phyloP scores from a whole-genome alignment of 148 eudicot genomes.

The Rhododendron kiyosumense region DNA sequence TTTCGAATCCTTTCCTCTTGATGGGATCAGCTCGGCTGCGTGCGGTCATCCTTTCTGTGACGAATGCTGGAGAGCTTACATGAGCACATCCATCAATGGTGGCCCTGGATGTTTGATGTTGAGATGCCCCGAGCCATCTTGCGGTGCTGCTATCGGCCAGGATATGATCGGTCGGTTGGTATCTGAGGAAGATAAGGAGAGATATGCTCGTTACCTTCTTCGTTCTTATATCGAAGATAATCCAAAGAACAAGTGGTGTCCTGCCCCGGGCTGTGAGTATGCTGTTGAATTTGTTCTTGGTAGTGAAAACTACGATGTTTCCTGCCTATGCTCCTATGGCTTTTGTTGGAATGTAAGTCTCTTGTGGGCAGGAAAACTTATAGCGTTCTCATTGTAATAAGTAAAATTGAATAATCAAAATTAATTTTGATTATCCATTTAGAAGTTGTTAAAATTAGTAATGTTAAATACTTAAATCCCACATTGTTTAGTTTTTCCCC shows the following conservation, averaged over 20 bases:
- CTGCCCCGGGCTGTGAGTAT: conserved; percentile 65
- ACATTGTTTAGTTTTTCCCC: too few species aligned
- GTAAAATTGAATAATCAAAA: too few species aligned
- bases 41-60: conserved; percentile 54
- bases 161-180: conserved; percentile 41
- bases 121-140: conserved; percentile 57
- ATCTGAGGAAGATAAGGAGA: conserved; percentile 36
- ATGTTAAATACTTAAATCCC: accelerated
- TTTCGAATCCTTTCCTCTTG: conserved; percentile 18
- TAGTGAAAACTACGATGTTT: conserved; percentile 48
- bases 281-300: conserved; percentile 51
- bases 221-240: conserved; percentile 49
- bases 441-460: too few species aligned
- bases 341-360: conserved; percentile 50
- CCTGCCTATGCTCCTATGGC: conserved; percentile 44
- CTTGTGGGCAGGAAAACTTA: too few species aligned
- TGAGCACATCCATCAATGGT: conserved; percentile 44
- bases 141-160: conserved; percentile 55
- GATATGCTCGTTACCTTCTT: conserved; percentile 35
- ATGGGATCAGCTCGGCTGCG: conserved; percentile 18
- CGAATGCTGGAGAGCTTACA: conserved; percentile 48
- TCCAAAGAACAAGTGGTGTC: conserved; percentile 66
- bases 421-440: too few species aligned
- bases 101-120: conserved; percentile 65
- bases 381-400: too few species aligned